Conservation (phyloP, 140 eudicot genomes). For the Ambrosia hybrid region DNA sequence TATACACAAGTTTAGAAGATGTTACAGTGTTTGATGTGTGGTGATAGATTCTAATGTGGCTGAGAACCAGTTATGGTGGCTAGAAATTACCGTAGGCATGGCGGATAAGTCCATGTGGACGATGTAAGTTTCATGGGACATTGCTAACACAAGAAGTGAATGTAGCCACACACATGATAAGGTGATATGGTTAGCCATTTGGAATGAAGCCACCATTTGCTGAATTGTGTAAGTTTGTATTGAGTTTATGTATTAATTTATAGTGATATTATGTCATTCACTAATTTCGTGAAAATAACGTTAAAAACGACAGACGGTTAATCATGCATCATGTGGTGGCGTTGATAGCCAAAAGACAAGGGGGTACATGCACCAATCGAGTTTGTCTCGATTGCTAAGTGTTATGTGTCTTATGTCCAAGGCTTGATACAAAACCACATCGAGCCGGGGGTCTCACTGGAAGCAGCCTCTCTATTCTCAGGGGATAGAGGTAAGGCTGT, state of each 20-base stretch:
- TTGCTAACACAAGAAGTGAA: constrained; percentile 24
- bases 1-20: constrained; percentile 29
- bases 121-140: constrained; percentile 52
- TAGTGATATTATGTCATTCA: constrained; percentile 9
- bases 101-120: constrained; percentile 73
- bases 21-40: not conserved
- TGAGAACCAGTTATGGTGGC: constrained; percentile 70
- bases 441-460: too few species aligned
- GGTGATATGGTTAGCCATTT: constrained; percentile 41
- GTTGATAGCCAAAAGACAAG: too few species aligned
- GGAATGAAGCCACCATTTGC: constrained; percentile 27
- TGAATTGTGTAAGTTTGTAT: constrained; percentile 10
- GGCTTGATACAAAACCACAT: too few species aligned
- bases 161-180: constrained; percentile 35
- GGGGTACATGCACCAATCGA: too few species aligned
- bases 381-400: too few species aligned
- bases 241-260: not conserved
- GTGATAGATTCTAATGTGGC: constrained; percentile 50
- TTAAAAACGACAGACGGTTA: too few species aligned
- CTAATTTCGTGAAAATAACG: too few species aligned
- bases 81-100: constrained; percentile 68
- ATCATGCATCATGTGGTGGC: too few species aligned
- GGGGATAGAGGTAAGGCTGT: too few species aligned
- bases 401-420: too few species aligned
- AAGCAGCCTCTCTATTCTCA: too few species aligned